Base-by-base conservation (phyloP, 495 filamentous ascomycete genomes). In the Penicillium cinerascens region DNA sequence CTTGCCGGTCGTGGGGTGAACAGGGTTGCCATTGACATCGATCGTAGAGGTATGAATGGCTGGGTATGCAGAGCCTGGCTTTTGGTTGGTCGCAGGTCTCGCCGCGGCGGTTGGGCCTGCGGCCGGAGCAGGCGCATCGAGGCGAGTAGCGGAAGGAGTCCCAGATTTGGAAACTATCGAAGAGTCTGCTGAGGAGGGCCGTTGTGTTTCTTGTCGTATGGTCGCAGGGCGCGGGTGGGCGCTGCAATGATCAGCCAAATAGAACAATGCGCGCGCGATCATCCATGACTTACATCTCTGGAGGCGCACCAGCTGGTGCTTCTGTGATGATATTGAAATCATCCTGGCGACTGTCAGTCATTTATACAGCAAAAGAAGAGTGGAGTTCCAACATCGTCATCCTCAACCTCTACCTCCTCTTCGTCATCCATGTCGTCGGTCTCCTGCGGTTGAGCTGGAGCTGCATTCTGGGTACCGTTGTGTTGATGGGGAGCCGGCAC, bases 241-340 rank as follows among this genome's bases (percentile, higher is more conserved):
- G 51, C 74, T 74, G 43, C 6, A 15, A 53, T 51, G 17, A 10
- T 50, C 54, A 38, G 54, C 36, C 56, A 57, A 55, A 49, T 25
- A 37, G 52, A 46, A 16, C 26, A 10, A 43, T 25, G 36, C 20
- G 46, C 42, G 44, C 38, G 21, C 22, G 11, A 36, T 13, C 13
- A 20, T 6, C 25, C 13, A 16, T 33, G 23, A 58, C 59, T 67
- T 56, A 82, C 77, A 65, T 82, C 80, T 81, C 75, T 61, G 82
- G 76, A 40, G 88, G 84, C 38, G 88, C 77, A 51, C 86, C 86
- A 10, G 82, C 72, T 52, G 86, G 86, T 46, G 91, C 89, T 69
- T 93, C 93, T 52, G 88, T 91, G 58, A 97, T 95, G 60, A 98
- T 95, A 60, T 97, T 91, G 59, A 98, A 87, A 54, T 97, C 93